Percentiles rank a stretch among this genome's conserved stretches.
phyloP scores from a whole-genome alignment of 176 grass and related monocot species.

The Musa beccarii region DNA sequence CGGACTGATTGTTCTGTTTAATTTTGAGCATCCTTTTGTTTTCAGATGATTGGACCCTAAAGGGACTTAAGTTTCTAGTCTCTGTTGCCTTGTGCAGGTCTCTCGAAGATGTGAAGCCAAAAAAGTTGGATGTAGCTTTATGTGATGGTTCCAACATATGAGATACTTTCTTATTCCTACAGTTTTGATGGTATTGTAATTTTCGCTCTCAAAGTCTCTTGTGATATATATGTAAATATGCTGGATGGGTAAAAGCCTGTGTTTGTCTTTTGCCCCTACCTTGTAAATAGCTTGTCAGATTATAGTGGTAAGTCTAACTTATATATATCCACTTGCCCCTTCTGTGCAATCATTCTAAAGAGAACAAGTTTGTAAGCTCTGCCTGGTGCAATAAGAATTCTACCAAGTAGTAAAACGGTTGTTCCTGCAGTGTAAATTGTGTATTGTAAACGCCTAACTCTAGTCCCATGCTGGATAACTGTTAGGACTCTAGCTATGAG shows the following conservation, averaged over 20 bases:
- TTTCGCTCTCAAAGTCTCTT: constrained; percentile 6
- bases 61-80: background rate
- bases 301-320: background rate
- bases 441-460: too few species aligned
- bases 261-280: background rate
- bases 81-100: constrained; percentile 24
- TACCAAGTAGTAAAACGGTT: background rate
- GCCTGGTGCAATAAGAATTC: background rate
- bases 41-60: background rate
- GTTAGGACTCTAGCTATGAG: too few species aligned
- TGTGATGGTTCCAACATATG: constrained; percentile 28
- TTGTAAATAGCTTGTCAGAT: constrained; percentile 40
- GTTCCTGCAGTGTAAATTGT: too few species aligned
- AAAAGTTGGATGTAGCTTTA: constrained; percentile 12
- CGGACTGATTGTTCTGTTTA: background rate
- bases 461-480: too few species aligned
- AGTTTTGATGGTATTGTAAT: constrained; percentile 48
- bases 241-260: constrained; percentile 22
- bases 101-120: constrained; percentile 21
- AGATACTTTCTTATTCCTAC: constrained; percentile 29
- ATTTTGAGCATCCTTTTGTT: background rate
- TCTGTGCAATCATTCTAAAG: background rate
- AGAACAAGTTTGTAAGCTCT: background rate
- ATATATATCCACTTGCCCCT: background rate
- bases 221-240: constrained; percentile 29